phyloP scores from a whole-genome alignment of 768 basidiomycete genomes.

The Russula vinacea region DNA sequence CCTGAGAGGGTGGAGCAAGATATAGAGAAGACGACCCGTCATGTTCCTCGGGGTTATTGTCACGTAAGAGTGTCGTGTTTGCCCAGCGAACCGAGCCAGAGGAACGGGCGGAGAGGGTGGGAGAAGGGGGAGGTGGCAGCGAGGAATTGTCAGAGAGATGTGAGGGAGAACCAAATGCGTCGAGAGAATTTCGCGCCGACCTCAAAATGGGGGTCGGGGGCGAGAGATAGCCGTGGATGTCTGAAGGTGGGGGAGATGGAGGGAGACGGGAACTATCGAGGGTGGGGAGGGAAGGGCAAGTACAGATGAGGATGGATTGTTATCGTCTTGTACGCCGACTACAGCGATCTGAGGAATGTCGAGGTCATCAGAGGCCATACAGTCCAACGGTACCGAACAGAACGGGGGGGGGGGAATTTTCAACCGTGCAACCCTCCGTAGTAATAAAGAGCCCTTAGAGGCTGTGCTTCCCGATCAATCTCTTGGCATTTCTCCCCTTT shows the following conservation, averaged over 20 bases:
- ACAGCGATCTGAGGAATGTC: constrained; percentile 30
- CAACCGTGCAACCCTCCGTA: no score
- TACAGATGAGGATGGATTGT: not conserved
- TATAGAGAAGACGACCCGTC: constrained; percentile 52
- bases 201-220: constrained; percentile 24
- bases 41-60: constrained; percentile 61
- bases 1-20: constrained; percentile 39
- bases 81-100: constrained; percentile 59
- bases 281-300: not conserved
- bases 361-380: constrained; percentile 23
- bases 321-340: constrained; percentile 25
- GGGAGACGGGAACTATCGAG: not conserved
- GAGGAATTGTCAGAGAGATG: constrained; percentile 41
- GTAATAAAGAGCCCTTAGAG: not conserved
- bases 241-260: constrained; percentile 8
- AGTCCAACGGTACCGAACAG: not conserved
- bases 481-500: not conserved
- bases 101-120: constrained; percentile 57
- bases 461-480: constrained; percentile 13
- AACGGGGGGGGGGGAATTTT: not conserved
- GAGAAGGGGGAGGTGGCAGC: constrained; percentile 60
- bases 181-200: constrained; percentile 35
- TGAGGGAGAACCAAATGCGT: constrained; percentile 33
- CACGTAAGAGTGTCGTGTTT: constrained; percentile 56
- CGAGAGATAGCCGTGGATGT: constrained; percentile 18